These are phyloP conservation scores for Colletotrichum lindemuthianum DNA, from an alignment of 2,329 filamentous ascomycete genomes.

Conservation along the genomic window DNA sequence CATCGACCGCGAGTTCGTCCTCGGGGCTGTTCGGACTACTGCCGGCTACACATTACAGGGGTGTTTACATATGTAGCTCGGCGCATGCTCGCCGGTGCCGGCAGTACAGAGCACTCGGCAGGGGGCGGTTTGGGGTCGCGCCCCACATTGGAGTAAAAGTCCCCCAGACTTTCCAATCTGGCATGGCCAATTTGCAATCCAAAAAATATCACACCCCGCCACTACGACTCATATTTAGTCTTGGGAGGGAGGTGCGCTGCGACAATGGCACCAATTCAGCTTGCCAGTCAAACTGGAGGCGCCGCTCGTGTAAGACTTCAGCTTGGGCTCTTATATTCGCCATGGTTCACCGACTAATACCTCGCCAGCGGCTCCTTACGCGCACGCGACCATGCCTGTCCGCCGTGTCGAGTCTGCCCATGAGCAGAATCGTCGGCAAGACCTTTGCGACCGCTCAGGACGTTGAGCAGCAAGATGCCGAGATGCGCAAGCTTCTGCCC, in stretches of 20 bases:
- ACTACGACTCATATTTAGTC: constrained; percentile 29
- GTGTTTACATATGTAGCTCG: constrained; percentile 2
- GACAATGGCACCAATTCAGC: constrained; percentile 62
- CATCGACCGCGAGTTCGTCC: too few relatives aligned
- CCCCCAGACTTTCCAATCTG: constrained; percentile 38
- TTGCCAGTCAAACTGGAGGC: constrained; percentile 59
- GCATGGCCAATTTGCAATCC: constrained; percentile 38
- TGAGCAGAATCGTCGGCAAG: constrained; percentile 35
- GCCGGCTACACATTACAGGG: background rate
- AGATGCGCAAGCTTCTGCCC: constrained; percentile 41
- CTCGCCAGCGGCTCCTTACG: constrained; percentile 49
- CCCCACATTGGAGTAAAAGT: constrained; percentile 27
- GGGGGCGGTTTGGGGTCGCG: constrained; percentile 18
- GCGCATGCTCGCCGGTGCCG: constrained; percentile 28
- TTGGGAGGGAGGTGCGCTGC: constrained; percentile 31
- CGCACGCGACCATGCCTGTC: constrained; percentile 34
- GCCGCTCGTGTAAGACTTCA: constrained; percentile 54
- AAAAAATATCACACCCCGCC: constrained; percentile 36
- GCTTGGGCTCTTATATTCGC: background rate
- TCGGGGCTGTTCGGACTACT: too few relatives aligned
- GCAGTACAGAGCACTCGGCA: constrained; percentile 8
- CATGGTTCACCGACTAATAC: constrained; percentile 21
- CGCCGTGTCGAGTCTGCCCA: constrained; percentile 30
- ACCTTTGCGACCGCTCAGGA: constrained; percentile 36
- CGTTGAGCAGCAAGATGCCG: constrained; percentile 44